Evolutionary conservation across 2,329 filamentous ascomycete genomes (phyloP), one percentile per base, ranked within the genome.

Genomic region (Botrytis medusae): DNA sequence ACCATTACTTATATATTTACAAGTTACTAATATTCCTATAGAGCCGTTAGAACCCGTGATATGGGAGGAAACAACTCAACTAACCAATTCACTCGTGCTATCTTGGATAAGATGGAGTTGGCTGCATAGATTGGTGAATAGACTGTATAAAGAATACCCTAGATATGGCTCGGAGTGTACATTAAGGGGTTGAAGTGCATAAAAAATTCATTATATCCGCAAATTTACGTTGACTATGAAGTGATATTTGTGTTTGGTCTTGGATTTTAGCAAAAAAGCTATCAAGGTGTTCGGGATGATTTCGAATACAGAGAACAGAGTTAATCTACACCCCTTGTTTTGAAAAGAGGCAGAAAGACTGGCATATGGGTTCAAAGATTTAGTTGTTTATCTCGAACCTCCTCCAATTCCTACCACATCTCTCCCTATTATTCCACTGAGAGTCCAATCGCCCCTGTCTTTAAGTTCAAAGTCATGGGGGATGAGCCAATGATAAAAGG

Each of bases 41-140:
- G 94, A 83, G 91, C 94, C 85, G 88, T 90, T 81, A 92, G 95
- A 83, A 99, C 96, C 77, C 92, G 92, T 81, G 96, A 99, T 82
- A 98, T 99, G 96, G 95, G 95, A 82, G 96, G 96, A 83, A 86
- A 91, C 78, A 90, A 90, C 81, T 94, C 92, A 80, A 99, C 95
- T 77, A 91, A 98, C 85, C 91, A 98, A 84, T 99, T 98, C 87
- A 98, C 96, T 81, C 89, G 92, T 81, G 95, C 96, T 80, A 93
- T 99, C 82, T 88, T 99, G 82, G 90, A 95, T 87, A 93, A 96
- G 89, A 97, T 99, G 94, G 95, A 98, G 87, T 82, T 75, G 64
- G 78, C 79, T 32, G 77, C 73, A 76, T 81, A 80, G 71, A 77
- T 22, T 65, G n/a, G 62, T 69, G 48, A 25, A 63, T 44, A 67